These are phyloP conservation scores for Colletotrichum sp. DNA, from an alignment of 2,329 filamentous ascomycete genomes.

Conservation along the genomic window DNA sequence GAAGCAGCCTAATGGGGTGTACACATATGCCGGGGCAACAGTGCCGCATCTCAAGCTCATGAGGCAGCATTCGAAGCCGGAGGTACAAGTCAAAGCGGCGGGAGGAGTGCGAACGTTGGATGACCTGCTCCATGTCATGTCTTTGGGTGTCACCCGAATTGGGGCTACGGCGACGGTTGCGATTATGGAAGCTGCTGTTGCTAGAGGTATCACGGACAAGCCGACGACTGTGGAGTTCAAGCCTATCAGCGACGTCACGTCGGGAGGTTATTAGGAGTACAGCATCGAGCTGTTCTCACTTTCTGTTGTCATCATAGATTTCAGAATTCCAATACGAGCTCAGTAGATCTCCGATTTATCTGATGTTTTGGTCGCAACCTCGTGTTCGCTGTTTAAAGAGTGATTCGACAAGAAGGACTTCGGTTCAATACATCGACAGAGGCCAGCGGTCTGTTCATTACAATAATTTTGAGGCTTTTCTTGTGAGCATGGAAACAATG, in stretches of 20 bases:
- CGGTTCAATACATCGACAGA: neutral
- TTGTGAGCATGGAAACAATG: neutral
- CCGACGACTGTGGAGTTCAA: constrained; percentile 21
- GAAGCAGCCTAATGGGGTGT: constrained; percentile 55
- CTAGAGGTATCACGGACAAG: constrained; percentile 47
- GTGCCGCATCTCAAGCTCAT: constrained; percentile 58
- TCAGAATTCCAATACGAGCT: neutral
- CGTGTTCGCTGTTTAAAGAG: neutral
- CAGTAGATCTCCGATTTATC: neutral
- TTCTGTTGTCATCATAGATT: neutral
- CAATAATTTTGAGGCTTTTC: neutral
- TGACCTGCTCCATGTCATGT: constrained; percentile 59
- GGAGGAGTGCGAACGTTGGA: constrained; percentile 63
- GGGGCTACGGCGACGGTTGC: constrained; percentile 59
- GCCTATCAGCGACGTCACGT: neutral
- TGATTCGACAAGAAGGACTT: no score
- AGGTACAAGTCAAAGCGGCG: constrained; percentile 62
- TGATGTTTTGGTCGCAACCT: neutral
- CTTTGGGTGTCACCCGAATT: constrained; percentile 58
- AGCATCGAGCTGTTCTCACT: neutral
- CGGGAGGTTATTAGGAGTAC: neutral
- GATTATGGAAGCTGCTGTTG: constrained; percentile 60
- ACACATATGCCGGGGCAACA: constrained; percentile 60
- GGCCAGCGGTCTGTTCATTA: no score
- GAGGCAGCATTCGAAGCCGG: constrained; percentile 45